phyloP scores from a whole-genome alignment of 345 rosid genomes.

The Hirschfeldia incana region DNA sequence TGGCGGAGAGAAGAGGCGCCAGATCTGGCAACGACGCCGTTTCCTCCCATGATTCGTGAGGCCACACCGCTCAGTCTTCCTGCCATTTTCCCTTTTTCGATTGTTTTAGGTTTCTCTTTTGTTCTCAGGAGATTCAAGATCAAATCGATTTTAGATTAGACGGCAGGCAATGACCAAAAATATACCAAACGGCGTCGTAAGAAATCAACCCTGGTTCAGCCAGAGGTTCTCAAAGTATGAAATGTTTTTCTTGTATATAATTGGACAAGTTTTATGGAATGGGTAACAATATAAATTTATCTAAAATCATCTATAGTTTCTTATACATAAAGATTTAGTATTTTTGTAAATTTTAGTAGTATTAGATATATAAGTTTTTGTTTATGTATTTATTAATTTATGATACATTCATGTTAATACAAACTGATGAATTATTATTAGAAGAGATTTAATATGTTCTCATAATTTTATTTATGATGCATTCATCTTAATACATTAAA shows the following conservation, averaged over 20 bases:
- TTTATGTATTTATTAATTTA: no score
- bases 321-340: no score
- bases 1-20: conserved; percentile 74
- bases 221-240: background rate
- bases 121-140: conserved; percentile 14
- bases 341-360: no score
- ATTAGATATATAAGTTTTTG: no score
- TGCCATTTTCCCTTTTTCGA: conserved; percentile 53
- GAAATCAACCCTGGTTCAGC: background rate
- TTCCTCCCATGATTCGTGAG: conserved; percentile 84
- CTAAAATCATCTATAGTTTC: background rate
- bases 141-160: background rate
- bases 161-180: background rate
- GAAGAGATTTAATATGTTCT: background rate
- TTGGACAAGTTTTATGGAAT: background rate
- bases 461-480: background rate
- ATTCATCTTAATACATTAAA: background rate
- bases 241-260: background rate
- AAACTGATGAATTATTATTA: background rate
- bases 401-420: no score
- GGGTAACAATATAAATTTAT: background rate
- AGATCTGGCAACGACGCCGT: conserved; percentile 74
- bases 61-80: conserved; percentile 76
- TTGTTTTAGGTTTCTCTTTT: conserved; percentile 18
- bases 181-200: conserved; percentile 11